phyloP scores from a whole-genome alignment of 108 stramenopile species.

The Conticribra guillardii region DNA sequence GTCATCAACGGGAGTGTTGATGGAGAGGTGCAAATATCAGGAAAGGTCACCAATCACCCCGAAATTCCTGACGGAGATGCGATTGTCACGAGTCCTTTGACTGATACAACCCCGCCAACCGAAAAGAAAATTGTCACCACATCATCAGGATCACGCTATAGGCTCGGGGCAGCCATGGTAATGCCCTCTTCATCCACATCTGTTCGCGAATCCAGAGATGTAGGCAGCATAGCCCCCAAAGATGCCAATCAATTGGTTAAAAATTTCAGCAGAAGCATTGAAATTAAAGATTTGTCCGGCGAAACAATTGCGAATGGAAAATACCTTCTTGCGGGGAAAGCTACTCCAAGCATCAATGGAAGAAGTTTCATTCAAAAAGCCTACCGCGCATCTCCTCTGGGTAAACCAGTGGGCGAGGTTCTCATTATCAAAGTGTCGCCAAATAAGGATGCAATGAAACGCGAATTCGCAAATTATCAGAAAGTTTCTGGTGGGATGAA shows the following conservation, averaged over 20 bases:
- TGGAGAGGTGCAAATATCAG: slow-evolving; percentile 64
- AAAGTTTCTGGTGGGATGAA: slow-evolving; percentile 53
- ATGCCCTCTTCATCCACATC: slow-evolving; percentile 24
- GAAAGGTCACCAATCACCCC: slow-evolving; percentile 73
- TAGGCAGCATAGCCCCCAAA: slow-evolving; percentile 20
- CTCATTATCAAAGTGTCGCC: slow-evolving; percentile 56
- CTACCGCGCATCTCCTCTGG: slow-evolving; percentile 57
- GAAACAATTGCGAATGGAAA: slow-evolving; percentile 59
- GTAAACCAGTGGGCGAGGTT: slow-evolving; percentile 61
- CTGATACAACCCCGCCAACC: slow-evolving; percentile 47
- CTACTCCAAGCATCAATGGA: slow-evolving; percentile 43
- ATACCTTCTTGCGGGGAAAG: slow-evolving; percentile 43
- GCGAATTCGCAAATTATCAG: slow-evolving; percentile 82
- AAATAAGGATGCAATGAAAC: slow-evolving; percentile 69
- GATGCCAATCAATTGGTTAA: slow-evolving; percentile 1
- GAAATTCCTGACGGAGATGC: slow-evolving; percentile 78
- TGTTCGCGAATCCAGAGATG: neutral
- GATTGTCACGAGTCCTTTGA: slow-evolving; percentile 75
- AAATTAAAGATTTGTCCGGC: slow-evolving; percentile 51
- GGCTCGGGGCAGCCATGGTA: slow-evolving; percentile 51
- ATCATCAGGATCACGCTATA: slow-evolving; percentile 75
- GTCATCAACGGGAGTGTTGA: slow-evolving; percentile 47
- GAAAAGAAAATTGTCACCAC: slow-evolving; percentile 64
- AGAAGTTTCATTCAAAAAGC: slow-evolving; percentile 48
- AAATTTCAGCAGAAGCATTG: slow-evolving; percentile 29